A percentile compares a stretch with the other conserved stretches of the same genome.
Evolutionary conservation across 345 rosid species (phyloP).

Genomic region (Pistacia atlantica): DNA sequence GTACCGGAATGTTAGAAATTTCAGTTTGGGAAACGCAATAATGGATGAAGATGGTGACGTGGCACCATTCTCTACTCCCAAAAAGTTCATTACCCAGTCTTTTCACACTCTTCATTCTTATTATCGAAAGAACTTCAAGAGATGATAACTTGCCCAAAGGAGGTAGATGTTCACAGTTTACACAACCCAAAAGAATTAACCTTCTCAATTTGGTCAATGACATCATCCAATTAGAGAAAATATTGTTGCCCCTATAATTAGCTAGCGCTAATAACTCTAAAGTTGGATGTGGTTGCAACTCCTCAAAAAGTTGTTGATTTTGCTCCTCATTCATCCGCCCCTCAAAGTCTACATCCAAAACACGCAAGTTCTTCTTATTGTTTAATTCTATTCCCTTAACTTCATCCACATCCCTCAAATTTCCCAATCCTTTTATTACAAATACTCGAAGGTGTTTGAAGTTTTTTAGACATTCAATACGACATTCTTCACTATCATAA

Average conservation of each 20-base stretch:
- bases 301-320: conserved; percentile 12
- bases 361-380: neutral
- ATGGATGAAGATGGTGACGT: too few relatives aligned
- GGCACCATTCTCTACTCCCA: too few relatives aligned
- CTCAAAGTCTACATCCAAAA: conserved; percentile 10
- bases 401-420: neutral
- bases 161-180: too few relatives aligned
- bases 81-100: too few relatives aligned
- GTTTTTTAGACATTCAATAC: neutral
- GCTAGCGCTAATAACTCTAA: conserved; percentile 11
- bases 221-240: conserved; percentile 7
- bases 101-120: too few relatives aligned
- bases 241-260: neutral
- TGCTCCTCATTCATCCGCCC: neutral
- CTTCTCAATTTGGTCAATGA: too few relatives aligned
- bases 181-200: too few relatives aligned
- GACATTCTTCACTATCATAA: neutral
- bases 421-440: neutral
- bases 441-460: neutral
- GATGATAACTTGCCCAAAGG: too few relatives aligned
- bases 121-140: too few relatives aligned
- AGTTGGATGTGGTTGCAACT: conserved; percentile 17
- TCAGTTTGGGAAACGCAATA: too few relatives aligned
- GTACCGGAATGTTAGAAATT: neutral
- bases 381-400: neutral